These are phyloP conservation scores for Hypoxylon sp. DNA, from an alignment of 2,329 filamentous ascomycete species.

Conservation along the genomic window DNA sequence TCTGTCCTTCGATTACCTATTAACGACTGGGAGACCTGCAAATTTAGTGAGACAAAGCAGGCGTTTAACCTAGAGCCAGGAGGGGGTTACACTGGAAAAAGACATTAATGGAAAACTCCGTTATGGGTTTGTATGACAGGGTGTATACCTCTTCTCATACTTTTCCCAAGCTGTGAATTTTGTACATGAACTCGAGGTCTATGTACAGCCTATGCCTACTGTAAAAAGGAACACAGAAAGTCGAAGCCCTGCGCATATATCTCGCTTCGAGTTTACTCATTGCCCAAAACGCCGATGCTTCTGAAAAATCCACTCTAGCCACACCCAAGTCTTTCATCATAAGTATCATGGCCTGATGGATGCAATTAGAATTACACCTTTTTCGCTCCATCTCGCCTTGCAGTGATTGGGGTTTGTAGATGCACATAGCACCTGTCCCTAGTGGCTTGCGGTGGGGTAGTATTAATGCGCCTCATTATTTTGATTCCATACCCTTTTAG, in stretches of 20 bases:
- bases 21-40: slow-evolving; percentile 39
- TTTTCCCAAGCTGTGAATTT: neutral
- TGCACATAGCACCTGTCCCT: neutral
- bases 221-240: neutral
- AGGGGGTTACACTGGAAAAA: neutral
- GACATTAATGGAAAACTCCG: neutral
- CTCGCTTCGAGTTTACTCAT: neutral
- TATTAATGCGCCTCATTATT: slow-evolving; percentile 4
- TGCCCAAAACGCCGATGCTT: slow-evolving; percentile 2
- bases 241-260: neutral
- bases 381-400: neutral
- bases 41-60: slow-evolving; percentile 25
- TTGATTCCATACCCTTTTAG: slow-evolving; percentile 10
- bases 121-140: neutral
- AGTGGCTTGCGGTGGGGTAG: neutral
- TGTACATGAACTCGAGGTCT: neutral
- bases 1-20: too few species aligned
- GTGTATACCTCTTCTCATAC: neutral
- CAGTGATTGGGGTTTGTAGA: neutral
- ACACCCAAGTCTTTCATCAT: neutral
- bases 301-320: neutral
- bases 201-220: neutral
- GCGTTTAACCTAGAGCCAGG: slow-evolving; percentile 6
- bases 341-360: neutral
- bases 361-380: neutral